Conservation (phyloP, 1,139 yeast genomes). For the Scheffersomyces segobiensis region DNA sequence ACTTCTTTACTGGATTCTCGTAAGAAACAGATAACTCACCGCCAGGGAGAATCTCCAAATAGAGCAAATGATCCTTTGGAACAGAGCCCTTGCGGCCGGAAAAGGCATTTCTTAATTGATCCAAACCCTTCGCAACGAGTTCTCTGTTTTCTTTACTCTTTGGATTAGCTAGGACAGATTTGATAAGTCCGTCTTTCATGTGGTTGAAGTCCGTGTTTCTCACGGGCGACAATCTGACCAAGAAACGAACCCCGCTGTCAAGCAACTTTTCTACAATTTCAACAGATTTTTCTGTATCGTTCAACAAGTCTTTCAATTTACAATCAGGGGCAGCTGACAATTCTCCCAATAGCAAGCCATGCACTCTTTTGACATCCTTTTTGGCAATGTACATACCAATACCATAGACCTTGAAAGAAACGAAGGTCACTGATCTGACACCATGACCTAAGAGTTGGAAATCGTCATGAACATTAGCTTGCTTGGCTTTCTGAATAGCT, state of each 20-base stretch:
- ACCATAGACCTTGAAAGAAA: slow-evolving; percentile 84
- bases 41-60: slow-evolving; percentile 44
- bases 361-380: slow-evolving; percentile 51
- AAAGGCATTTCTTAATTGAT: slow-evolving; percentile 54
- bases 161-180: slow-evolving; percentile 66
- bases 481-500: slow-evolving; percentile 19
- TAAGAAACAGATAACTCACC: slow-evolving; percentile 52
- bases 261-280: slow-evolving; percentile 56
- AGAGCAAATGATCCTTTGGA: slow-evolving; percentile 61
- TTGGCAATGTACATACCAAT: slow-evolving; percentile 74
- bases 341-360: slow-evolving; percentile 36
- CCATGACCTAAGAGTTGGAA: slow-evolving; percentile 74
- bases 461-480: slow-evolving; percentile 20
- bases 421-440: slow-evolving; percentile 76
- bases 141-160: slow-evolving; percentile 37
- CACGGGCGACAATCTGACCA: slow-evolving; percentile 79
- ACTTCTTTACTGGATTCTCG: slow-evolving; percentile 28
- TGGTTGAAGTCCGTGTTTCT: slow-evolving; percentile 90
- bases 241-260: slow-evolving; percentile 59
- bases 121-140: slow-evolving; percentile 51
- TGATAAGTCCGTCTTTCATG: slow-evolving; percentile 83
- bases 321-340: slow-evolving; percentile 11
- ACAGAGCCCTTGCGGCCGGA: slow-evolving; percentile 56
- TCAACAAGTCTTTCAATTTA: slow-evolving; percentile 19
- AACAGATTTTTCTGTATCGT: slow-evolving; percentile 37